Conservation (phyloP, 768 basidiomycete genomes). For the Lenzites betulinus region DNA sequence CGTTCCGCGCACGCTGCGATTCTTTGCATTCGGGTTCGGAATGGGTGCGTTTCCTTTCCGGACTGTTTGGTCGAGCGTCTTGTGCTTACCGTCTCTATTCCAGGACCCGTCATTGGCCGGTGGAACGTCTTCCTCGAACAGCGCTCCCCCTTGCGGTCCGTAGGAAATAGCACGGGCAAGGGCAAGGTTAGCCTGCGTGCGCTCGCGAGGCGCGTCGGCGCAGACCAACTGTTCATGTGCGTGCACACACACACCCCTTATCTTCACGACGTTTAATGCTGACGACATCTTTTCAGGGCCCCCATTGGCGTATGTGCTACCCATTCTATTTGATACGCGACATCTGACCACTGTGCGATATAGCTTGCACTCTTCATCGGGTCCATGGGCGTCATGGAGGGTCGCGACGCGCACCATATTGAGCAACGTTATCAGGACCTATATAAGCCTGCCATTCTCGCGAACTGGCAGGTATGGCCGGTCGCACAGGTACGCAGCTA, state of each 20-base stretch:
- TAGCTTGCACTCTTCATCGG: slow-evolving; percentile 83
- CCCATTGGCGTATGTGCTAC: slow-evolving; percentile 71
- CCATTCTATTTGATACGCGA: too few species aligned
- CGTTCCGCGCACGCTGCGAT: too few species aligned
- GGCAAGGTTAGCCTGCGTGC: slow-evolving; percentile 61
- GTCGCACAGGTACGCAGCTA: slow-evolving; percentile 52
- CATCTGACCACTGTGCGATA: neutral
- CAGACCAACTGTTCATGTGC: slow-evolving; percentile 84
- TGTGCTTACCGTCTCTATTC: neutral
- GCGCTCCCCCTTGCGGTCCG: slow-evolving; percentile 67
- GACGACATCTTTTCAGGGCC: slow-evolving; percentile 53
- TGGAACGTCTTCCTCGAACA: slow-evolving; percentile 87
- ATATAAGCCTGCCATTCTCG: slow-evolving; percentile 69
- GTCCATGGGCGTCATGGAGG: slow-evolving; percentile 90
- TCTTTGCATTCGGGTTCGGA: slow-evolving; percentile 81
- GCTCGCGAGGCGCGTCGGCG: slow-evolving; percentile 75
- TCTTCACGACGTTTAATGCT: neutral
- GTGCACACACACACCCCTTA: slow-evolving; percentile 27
- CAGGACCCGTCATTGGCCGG: slow-evolving; percentile 81
- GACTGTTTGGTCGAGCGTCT: neutral
- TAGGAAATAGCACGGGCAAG: slow-evolving; percentile 18
- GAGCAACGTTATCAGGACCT: slow-evolving; percentile 71
- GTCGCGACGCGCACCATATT: slow-evolving; percentile 63
- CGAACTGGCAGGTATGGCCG: slow-evolving; percentile 97
- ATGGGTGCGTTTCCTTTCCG: slow-evolving; percentile 58